Conservation (phyloP, 1,139 yeast genomes). For the Taphrina deformans region DNA sequence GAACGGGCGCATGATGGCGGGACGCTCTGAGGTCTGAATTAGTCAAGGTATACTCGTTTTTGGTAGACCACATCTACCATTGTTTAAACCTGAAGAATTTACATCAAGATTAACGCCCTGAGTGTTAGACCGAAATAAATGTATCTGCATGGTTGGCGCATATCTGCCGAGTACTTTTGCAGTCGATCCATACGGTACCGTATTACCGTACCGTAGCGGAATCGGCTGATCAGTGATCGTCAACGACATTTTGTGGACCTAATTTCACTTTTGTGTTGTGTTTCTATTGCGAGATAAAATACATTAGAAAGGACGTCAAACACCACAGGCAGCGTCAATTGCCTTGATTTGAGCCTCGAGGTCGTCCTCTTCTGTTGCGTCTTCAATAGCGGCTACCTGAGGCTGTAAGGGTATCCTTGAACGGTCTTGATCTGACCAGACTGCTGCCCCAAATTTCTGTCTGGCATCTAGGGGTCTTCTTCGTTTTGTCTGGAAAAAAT, state of each 20-base stretch:
- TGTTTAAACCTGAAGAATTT: too few species aligned
- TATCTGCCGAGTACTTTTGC: not conserved
- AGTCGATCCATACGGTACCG: not conserved
- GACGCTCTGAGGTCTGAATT: too few species aligned
- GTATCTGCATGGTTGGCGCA: not conserved
- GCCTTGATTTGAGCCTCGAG: slow-evolving; percentile 11
- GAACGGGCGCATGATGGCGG: not conserved
- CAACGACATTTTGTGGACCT: not conserved
- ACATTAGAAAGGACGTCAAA: too few species aligned
- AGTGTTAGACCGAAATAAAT: not conserved
- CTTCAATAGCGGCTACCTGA: not conserved
- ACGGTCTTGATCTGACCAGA: not conserved
- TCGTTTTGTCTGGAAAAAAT: slow-evolving; percentile 7
- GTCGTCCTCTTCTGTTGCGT: not conserved
- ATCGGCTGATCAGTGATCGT: not conserved
- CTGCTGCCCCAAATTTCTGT: not conserved
- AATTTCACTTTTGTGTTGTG: too few species aligned
- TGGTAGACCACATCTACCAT: too few species aligned
- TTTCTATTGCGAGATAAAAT: too few species aligned
- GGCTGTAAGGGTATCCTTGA: not conserved
- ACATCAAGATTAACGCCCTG: too few species aligned
- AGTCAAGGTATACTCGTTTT: too few species aligned
- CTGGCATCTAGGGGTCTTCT: not conserved
- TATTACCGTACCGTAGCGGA: too few species aligned
- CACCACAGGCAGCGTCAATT: slow-evolving; percentile 30